Base-by-base conservation (phyloP, 306 rosid species). In the Erythrophleum fordii region DNA sequence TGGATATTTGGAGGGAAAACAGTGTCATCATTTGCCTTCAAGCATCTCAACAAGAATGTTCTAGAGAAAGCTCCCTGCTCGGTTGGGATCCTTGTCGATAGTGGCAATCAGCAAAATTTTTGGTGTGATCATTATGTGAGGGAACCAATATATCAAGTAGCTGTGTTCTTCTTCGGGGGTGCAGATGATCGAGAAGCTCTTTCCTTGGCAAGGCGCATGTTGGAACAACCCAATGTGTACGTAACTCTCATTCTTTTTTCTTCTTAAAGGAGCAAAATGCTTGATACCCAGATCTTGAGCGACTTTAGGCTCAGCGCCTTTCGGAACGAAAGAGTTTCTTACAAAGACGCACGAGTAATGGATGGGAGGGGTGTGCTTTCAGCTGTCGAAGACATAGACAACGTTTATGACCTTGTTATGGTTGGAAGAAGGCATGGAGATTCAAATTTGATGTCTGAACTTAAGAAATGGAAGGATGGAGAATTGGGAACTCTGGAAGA, bases 1-100 rank as follows among this genome's bases (percentile, higher is more conserved):
- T 84, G 82, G 86, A 28, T 78, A 51, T 23, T 51, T 28, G 91
- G 81, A 28, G 78, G 81, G 22, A 81, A 81, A 51, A 80, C 69
- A 9, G 84, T 84, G 60, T 73, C 90, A 12, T 75, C 86, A 42
- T 62, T 67, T 71, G 83, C 86, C 51, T 81, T 70, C 34, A 80
- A 87, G 49, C 87, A 85, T 12, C 80, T 90, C 23, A 88, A 89
- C 87, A 80, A 80, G 49, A 89, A 84, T 25, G 91, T 90, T n/a
- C 91, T 89, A 12, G 93, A 87, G n/a, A 88, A 86, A 76, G 91
- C 98, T 28, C 97, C 98, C 61, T 94, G 98, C 80, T 87, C 97
- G 0, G 92, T 94, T 35, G 97, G 97, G 0, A 80, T 92, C 64
- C 92, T 94, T 0, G 69, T 92, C 1, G 94, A 94, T 69, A 88